These are phyloP conservation scores for Neonectria hederae DNA, from an alignment of 2,329 filamentous ascomycete species.

Conservation along the genomic window DNA sequence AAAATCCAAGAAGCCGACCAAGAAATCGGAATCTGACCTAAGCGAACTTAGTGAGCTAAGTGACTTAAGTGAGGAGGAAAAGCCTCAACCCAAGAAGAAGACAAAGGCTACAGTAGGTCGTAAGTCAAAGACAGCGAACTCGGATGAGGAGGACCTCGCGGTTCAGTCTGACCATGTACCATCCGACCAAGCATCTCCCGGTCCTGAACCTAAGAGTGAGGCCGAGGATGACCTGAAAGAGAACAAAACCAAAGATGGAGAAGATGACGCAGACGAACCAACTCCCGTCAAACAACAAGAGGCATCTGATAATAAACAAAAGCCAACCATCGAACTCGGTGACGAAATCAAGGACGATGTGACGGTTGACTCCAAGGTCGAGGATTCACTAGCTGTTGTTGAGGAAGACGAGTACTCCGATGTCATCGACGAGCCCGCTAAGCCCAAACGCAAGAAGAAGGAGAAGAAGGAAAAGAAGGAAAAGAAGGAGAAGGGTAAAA, in stretches of 20 bases:
- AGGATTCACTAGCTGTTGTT: conserved; percentile 35
- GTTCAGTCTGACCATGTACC: conserved; percentile 25
- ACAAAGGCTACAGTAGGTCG: conserved; percentile 23
- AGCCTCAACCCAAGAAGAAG: conserved; percentile 21
- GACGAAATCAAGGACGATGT: conserved; percentile 31
- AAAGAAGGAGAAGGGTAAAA: conserved; percentile 43
- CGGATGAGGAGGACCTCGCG: conserved; percentile 40
- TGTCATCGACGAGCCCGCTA: conserved; percentile 77
- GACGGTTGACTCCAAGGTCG: not conserved
- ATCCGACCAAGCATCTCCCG: conserved; percentile 20
- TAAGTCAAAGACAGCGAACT: conserved; percentile 38
- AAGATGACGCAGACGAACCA: conserved; percentile 4
- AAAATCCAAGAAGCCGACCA: conserved; percentile 14
- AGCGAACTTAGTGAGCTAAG: conserved; percentile 29
- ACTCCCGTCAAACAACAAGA: conserved; percentile 9
- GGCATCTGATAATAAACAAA: conserved; percentile 11
- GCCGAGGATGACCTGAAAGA: conserved; percentile 3
- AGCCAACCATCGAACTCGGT: conserved; percentile 28
- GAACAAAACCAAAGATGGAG: conserved; percentile 1
- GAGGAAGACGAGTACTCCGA: conserved; percentile 54
- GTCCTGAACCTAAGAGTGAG: conserved; percentile 19
- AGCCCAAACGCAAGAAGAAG: conserved; percentile 67
- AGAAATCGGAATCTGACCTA: conserved; percentile 34
- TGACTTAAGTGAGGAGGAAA: conserved; percentile 44
- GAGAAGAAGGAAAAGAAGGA: conserved; percentile 41